Percentiles rank a stretch among this genome's conserved stretches.
phyloP scores from a whole-genome alignment of 441 rosid genomes.

The Mallotus japonicus region DNA sequence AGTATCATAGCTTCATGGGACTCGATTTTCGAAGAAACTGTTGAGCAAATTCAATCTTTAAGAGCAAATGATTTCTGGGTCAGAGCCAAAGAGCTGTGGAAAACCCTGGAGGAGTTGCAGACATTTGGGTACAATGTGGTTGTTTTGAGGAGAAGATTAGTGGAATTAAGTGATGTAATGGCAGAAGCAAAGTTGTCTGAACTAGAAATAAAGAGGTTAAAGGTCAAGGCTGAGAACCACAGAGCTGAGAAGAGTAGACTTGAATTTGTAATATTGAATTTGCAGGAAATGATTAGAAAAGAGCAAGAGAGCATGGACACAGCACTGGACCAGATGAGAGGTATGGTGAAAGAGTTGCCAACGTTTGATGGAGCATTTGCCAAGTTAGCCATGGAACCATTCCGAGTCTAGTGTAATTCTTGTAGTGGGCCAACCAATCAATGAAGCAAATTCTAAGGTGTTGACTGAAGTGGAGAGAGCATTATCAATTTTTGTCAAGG shows the following conservation, averaged over 20 bases:
- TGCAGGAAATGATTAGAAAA: constrained; percentile 10
- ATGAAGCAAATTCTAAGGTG: too few relatives aligned
- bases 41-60: constrained; percentile 18
- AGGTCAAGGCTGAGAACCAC: constrained; percentile 25
- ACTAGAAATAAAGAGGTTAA: not conserved
- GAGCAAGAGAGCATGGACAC: constrained; percentile 12
- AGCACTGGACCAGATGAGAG: constrained; percentile 6
- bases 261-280: constrained; percentile 9
- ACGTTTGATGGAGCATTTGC: constrained; percentile 9
- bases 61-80: constrained; percentile 21
- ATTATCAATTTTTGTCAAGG: too few relatives aligned
- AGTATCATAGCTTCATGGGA: constrained; percentile 25
- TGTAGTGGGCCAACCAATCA: not conserved
- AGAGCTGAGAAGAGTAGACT: constrained; percentile 21
- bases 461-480: too few relatives aligned
- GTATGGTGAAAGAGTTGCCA: constrained; percentile 19
- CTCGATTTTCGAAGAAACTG: constrained; percentile 21
- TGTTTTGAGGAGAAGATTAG: too few relatives aligned
- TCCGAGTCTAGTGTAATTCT: not conserved
- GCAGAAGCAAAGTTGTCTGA: too few relatives aligned
- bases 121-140: too few relatives aligned
- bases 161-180: too few relatives aligned
- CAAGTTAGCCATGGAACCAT: constrained; percentile 6
- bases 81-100: constrained; percentile 25
- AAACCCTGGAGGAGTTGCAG: constrained; percentile 22